Conservation (phyloP, 2,329 filamentous ascomycete species). For the Colletotrichum navitas region DNA sequence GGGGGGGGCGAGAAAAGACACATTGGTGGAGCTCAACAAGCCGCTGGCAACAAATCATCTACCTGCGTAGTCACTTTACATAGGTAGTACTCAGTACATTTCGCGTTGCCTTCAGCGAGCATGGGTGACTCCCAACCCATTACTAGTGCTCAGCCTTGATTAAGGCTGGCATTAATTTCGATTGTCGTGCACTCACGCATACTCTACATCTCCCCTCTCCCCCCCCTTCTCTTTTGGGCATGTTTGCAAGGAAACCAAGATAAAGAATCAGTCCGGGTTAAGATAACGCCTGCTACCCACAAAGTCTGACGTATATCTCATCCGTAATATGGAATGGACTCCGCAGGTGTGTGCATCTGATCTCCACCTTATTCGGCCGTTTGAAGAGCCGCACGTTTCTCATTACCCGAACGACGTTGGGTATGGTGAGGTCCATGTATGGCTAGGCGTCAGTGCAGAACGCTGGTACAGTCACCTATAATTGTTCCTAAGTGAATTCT, state of each 20-base stretch:
- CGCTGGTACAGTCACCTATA: background rate
- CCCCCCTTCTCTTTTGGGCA: background rate
- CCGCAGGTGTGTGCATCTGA: background rate
- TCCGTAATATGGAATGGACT: background rate
- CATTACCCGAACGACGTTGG: background rate
- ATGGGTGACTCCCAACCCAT: background rate
- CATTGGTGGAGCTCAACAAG: conserved; percentile 1
- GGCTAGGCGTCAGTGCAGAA: background rate
- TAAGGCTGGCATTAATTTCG: background rate
- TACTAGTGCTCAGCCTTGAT: background rate
- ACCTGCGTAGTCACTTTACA: background rate
- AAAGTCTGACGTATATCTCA: background rate
- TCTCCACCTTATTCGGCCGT: background rate
- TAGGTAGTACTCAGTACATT: background rate
- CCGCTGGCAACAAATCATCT: conserved; percentile 14
- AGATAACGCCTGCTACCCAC: background rate
- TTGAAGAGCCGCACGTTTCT: conserved; percentile 1
- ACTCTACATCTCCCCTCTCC: background rate
- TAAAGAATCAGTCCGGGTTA: too few relatives aligned
- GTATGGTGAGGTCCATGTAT: background rate
- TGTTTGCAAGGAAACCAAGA: background rate
- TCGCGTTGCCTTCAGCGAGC: background rate
- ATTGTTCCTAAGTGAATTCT: background rate
- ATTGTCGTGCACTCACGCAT: background rate
- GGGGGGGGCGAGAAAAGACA: too few relatives aligned